Evolutionary conservation across 2,329 filamentous ascomycete genomes (phyloP).

Genomic region (Acrodontium crateriforme): DNA sequence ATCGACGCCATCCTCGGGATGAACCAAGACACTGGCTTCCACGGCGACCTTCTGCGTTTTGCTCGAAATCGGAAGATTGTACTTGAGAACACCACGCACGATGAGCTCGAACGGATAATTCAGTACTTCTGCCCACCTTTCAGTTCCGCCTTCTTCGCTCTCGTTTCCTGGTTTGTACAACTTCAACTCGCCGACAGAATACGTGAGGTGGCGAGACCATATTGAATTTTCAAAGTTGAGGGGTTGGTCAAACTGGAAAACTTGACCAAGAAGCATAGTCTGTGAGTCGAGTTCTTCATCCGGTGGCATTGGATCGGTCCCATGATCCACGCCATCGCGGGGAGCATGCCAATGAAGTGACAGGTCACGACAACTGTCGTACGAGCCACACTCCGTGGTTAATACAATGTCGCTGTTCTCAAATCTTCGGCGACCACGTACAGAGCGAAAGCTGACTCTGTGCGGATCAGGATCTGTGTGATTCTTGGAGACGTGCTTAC

Average conservation of each 20-base stretch:
- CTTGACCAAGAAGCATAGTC: conserved; percentile 83
- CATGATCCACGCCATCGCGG: conserved; percentile 8
- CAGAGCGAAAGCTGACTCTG: too few relatives aligned
- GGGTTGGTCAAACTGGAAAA: conserved; percentile 74
- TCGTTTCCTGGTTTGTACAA: conserved; percentile 74
- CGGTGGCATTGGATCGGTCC: conserved; percentile 6
- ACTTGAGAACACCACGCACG: conserved; percentile 79
- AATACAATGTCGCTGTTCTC: conserved; percentile 1
- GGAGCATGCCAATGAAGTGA: conserved; percentile 14
- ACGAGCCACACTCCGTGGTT: too few relatives aligned
- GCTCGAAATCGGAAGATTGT: conserved; percentile 49
- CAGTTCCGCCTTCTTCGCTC: conserved; percentile 66
- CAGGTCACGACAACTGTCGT: conserved; percentile 13
- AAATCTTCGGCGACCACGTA: not conserved
- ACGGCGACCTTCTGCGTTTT: conserved; percentile 39
- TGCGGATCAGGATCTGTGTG: not conserved
- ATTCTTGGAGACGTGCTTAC: conserved; percentile 43
- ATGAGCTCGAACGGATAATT: conserved; percentile 90
- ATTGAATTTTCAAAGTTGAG: conserved; percentile 83
- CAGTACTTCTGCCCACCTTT: conserved; percentile 80
- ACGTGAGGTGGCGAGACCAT: conserved; percentile 57
- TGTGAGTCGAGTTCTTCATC: conserved; percentile 46
- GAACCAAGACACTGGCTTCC: conserved; percentile 26
- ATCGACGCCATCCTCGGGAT: conserved; percentile 25
- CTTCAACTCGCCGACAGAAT: conserved; percentile 70